phyloP scores from a whole-genome alignment of 257 asterid genomes.

The Solanum chmielewskii region DNA sequence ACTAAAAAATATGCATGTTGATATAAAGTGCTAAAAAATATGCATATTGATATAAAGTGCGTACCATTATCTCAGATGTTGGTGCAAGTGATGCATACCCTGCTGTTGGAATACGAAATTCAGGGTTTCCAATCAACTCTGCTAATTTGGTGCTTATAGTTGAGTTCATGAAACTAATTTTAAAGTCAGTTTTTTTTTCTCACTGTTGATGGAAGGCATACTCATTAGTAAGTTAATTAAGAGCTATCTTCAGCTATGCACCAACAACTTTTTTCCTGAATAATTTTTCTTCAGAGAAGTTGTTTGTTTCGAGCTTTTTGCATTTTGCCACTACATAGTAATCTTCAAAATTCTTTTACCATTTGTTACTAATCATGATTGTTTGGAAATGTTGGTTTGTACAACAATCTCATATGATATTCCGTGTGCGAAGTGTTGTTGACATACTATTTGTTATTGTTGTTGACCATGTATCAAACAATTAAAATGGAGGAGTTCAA shows the following conservation, averaged over 20 bases:
- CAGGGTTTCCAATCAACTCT: conserved; percentile 40
- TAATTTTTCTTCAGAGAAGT: not conserved
- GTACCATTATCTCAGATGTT: conserved; percentile 60
- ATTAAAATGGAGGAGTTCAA: too few species aligned
- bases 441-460: too few species aligned
- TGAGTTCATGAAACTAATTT: too few species aligned
- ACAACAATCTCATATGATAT: too few species aligned
- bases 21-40: not conserved
- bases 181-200: too few species aligned
- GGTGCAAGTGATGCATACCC: conserved; percentile 59
- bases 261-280: not conserved
- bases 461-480: too few species aligned
- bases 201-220: conserved; percentile 36
- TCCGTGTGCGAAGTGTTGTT: too few species aligned
- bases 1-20: not conserved
- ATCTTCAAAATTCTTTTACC: not conserved
- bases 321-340: not conserved
- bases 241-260: not conserved
- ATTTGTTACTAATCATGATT: not conserved
- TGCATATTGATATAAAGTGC: not conserved
- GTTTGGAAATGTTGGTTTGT: too few species aligned
- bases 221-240: conserved; percentile 43
- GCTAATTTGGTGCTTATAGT: too few species aligned
- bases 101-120: conserved; percentile 17
- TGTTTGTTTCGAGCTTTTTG: not conserved